Base-by-base conservation (phyloP, 306 rosid species). In the Lathyrus aphaca region DNA sequence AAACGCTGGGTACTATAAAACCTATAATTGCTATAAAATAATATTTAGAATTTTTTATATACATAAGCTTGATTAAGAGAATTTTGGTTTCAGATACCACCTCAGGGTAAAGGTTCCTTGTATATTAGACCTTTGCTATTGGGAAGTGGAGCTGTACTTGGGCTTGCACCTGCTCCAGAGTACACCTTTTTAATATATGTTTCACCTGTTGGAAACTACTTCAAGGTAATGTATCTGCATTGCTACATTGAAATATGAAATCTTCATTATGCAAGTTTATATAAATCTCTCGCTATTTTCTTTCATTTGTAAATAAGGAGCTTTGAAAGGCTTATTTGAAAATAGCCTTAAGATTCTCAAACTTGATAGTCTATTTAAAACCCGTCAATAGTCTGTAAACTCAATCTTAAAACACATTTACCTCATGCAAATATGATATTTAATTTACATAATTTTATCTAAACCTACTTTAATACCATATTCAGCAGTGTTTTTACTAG, bases 101-200 rank as follows among this genome's bases (percentile, higher is more conserved):
- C 99, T 70, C 54, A 79, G 5, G 99, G 97, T 38, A 91, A 88
- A 82, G 99, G 99, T 77, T 90, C 97, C 76, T 73, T 94, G 76
- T 91, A 88, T 70, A 85, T 94, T 82, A 91, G 99, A 81, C 99
- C 99, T 21, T 83, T 94, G 83, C 87, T 94, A 64, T 84, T 94
- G 89, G 99, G 99, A 51, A 94, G 96, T 74, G 99, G 99, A 66
- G 90, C 96, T 54, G 89, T 94, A 72, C 99, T 94, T 66, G 97
- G 99, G 72, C 91, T 94, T 39, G 96, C 97, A 49, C 99, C 99
- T 65, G 86, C 99, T 59, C 97, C 97, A 2, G 99, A 94, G 86
- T 94, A 91, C 81, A 94, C 96, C 49, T 94, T 94, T 82, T 76
- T 94, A 15, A 88, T 94, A 49, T 94, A 84, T 71, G 99, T 94